phyloP scores from a whole-genome alignment of 2,329 filamentous ascomycete genomes.

The Tolypocladium album region DNA sequence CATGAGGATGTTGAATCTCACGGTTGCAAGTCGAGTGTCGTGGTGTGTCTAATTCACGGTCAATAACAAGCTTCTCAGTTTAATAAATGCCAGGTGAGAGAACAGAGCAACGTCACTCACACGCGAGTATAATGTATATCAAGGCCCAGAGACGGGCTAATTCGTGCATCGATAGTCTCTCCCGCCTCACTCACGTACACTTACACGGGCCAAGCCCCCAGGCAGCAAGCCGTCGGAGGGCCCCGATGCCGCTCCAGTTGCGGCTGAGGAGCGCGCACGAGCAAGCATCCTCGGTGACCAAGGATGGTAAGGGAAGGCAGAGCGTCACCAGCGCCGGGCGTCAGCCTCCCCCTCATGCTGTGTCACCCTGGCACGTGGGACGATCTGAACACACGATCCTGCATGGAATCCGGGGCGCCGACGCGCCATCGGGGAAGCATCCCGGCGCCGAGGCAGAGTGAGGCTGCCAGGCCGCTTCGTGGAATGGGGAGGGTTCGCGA shows the following conservation, averaged over 20 bases:
- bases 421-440: neutral
- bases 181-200: neutral
- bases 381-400: neutral
- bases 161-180: neutral
- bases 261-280: neutral
- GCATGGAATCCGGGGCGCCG: neutral
- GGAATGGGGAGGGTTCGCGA: constrained; percentile 1
- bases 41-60: neutral
- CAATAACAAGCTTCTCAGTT: neutral
- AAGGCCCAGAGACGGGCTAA: neutral
- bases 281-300: neutral
- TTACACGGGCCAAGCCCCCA: neutral
- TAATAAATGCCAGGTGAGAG: neutral
- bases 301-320: neutral
- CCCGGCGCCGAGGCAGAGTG: neutral
- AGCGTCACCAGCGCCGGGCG: neutral
- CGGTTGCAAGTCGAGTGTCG: neutral
- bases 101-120: neutral
- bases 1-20: neutral
- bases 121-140: too few relatives aligned
- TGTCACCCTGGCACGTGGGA: neutral
- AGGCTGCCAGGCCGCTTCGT: neutral
- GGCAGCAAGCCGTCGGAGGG: neutral
- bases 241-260: neutral
- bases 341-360: neutral